These are phyloP conservation scores for Penicillium frequentans DNA, from an alignment of 2,329 filamentous ascomycete genomes.

Conservation along the genomic window DNA sequence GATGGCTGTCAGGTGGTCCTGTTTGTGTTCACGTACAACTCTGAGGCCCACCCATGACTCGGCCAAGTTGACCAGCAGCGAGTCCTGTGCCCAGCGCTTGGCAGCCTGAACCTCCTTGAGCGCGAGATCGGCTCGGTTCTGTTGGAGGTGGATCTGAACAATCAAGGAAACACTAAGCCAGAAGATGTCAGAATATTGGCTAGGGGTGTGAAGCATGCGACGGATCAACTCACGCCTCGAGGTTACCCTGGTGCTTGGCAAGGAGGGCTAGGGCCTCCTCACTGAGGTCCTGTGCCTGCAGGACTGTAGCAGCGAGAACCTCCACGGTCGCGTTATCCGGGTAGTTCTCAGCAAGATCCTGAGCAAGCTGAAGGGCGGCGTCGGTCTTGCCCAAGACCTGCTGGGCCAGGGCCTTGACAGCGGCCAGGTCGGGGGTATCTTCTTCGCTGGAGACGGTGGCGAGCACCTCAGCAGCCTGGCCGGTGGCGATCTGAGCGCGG, in stretches of 20 bases:
- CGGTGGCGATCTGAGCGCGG: conserved; percentile 79
- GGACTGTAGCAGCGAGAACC: conserved; percentile 74
- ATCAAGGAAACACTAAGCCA: conserved; percentile 71
- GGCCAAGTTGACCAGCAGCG: conserved; percentile 85
- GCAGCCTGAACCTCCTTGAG: conserved; percentile 84
- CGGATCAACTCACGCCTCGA: conserved; percentile 64
- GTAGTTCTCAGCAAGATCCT: conserved; percentile 66
- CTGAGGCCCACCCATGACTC: conserved; percentile 93
- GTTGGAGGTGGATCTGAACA: conserved; percentile 86
- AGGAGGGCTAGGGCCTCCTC: conserved; percentile 82
- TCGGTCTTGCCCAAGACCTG: conserved; percentile 61
- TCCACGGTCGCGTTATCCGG: conserved; percentile 79
- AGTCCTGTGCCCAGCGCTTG: conserved; percentile 93
- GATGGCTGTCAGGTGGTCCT: background rate
- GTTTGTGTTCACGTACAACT: conserved; percentile 60
- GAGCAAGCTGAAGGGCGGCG: conserved; percentile 61
- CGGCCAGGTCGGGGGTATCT: conserved; percentile 69
- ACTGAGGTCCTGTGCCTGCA: conserved; percentile 76
- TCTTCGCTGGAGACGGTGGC: conserved; percentile 65
- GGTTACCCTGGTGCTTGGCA: conserved; percentile 77
- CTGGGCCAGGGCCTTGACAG: conserved; percentile 74
- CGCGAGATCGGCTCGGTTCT: conserved; percentile 89
- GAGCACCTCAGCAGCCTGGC: conserved; percentile 72
- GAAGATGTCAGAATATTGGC: conserved; percentile 1
- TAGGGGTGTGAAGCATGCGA: conserved; percentile 5